Evolutionary conservation across 805 yeast genomes (phyloP).

Genomic region (Monosporozyma servazzii): DNA sequence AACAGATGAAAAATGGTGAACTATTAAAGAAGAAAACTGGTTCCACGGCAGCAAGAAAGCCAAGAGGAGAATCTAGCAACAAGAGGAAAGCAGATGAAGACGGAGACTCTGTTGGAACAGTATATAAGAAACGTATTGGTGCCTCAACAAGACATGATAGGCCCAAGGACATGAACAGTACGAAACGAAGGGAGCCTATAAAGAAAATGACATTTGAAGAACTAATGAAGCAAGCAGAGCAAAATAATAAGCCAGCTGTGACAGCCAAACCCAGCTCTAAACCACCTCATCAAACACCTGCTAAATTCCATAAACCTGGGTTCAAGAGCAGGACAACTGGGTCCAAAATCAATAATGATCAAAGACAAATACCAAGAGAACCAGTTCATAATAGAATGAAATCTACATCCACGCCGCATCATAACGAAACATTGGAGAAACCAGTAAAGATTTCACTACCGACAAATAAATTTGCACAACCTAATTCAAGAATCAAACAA

Average conservation of each 20-base stretch:
- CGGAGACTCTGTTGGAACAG: conserved; percentile 12
- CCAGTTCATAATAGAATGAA: background rate
- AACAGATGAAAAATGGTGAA: conserved; percentile 35
- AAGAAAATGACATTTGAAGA: conserved; percentile 47
- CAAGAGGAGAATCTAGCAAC: background rate
- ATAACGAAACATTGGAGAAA: conserved; percentile 1
- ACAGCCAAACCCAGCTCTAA: conserved; percentile 3
- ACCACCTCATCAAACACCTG: conserved; percentile 4
- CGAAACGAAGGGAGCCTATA: conserved; percentile 15
- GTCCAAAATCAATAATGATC: background rate
- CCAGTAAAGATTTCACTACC: conserved; percentile 11
- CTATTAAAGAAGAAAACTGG: conserved; percentile 26
- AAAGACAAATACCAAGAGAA: background rate
- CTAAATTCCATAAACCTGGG: conserved; percentile 10
- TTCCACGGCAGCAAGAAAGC: background rate
- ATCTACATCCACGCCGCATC: background rate
- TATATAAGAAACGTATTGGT: conserved; percentile 19
- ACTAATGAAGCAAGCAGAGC: conserved; percentile 48
- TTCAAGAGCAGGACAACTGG: conserved; percentile 7
- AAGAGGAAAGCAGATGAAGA: conserved; percentile 10
- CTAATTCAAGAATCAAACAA: conserved; percentile 45
- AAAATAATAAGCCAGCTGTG: conserved; percentile 19
- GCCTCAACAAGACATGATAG: background rate
- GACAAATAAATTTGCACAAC: conserved; percentile 38
- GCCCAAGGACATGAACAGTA: background rate